phyloP scores from a whole-genome alignment of 805 yeast genomes.

The Torulaspora indica region DNA sequence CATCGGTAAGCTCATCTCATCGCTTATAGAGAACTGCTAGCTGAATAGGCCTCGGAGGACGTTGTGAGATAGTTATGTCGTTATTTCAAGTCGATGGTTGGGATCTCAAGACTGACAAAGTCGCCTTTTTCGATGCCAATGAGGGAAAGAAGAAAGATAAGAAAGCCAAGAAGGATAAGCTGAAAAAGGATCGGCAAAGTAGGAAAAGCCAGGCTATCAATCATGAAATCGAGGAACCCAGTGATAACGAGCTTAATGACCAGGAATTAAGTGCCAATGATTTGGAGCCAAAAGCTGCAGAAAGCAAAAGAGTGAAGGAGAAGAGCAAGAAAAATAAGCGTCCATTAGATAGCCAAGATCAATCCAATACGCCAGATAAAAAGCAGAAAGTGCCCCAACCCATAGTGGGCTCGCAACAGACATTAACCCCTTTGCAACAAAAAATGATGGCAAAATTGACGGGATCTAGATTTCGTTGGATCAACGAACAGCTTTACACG shows the following conservation, averaged over 20 bases:
- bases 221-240: constrained; percentile 3
- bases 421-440: constrained; percentile 81
- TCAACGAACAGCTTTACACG: constrained; percentile 94
- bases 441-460: constrained; percentile 93
- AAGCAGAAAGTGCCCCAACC: constrained; percentile 16
- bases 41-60: background rate
- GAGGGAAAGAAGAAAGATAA: constrained; percentile 28
- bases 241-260: constrained; percentile 2
- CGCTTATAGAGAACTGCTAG: constrained; percentile 2
- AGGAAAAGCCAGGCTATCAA: constrained; percentile 11
- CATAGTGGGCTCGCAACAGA: constrained; percentile 28
- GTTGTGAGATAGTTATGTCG: constrained; percentile 42
- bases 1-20: constrained; percentile 3
- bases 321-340: constrained; percentile 29
- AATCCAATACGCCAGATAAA: constrained; percentile 11
- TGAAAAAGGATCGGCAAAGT: constrained; percentile 12
- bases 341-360: constrained; percentile 7
- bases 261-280: background rate
- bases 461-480: constrained; percentile 97
- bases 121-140: constrained; percentile 44
- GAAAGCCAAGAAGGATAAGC: constrained; percentile 19
- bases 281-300: background rate
- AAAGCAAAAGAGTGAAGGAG: constrained; percentile 27
- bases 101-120: constrained; percentile 55
- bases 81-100: constrained; percentile 80